These are phyloP conservation scores for Apiotrichum montevideense DNA, from an alignment of 1,284 basidiomycete species.

Conservation along the genomic window DNA sequence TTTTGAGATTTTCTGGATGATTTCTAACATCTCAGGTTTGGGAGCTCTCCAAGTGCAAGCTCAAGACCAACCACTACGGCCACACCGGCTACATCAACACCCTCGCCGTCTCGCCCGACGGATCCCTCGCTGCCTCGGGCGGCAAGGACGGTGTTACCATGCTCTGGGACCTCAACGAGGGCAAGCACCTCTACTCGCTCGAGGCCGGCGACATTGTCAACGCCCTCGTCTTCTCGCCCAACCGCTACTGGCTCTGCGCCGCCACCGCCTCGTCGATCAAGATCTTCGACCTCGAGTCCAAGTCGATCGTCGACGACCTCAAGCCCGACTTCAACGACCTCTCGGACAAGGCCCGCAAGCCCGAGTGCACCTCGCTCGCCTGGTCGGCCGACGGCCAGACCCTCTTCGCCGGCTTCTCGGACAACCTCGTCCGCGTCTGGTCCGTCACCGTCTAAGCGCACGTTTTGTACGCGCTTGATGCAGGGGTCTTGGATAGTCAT, in stretches of 20 bases:
- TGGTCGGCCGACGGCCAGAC: constrained; percentile 99
- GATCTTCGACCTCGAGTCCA: constrained; percentile 98
- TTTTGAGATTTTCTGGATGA: too few relatives aligned
- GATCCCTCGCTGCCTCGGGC: constrained; percentile 96
- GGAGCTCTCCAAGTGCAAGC: constrained; percentile 99
- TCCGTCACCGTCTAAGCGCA: constrained; percentile 56
- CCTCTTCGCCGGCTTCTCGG: constrained; percentile 90
- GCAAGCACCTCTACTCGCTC: constrained; percentile 99
- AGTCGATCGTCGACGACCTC: constrained; percentile 99
- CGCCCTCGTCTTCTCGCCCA: constrained; percentile 98
- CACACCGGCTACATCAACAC: constrained; percentile 99
- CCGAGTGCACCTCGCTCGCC: constrained; percentile 94
- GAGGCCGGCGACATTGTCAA: constrained; percentile 99
- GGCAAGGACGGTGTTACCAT: constrained; percentile 99
- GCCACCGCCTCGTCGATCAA: constrained; percentile 97
- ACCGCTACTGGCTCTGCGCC: constrained; percentile 99
- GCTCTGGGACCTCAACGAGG: constrained; percentile 99
- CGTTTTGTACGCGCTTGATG: constrained; percentile 10
- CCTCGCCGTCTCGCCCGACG: constrained; percentile 96
- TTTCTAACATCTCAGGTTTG: constrained; percentile 64
- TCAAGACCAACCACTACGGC: constrained; percentile 99
- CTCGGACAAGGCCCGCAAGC: constrained; percentile 71
- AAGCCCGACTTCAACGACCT: constrained; percentile 71
- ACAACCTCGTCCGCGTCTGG: constrained; percentile 88
- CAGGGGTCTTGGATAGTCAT: constrained; percentile 1